Evolutionary conservation across 805 yeast species (phyloP), one percentile per base, ranked within the genome.

Genomic region (Lipomyces starkeyi): DNA sequence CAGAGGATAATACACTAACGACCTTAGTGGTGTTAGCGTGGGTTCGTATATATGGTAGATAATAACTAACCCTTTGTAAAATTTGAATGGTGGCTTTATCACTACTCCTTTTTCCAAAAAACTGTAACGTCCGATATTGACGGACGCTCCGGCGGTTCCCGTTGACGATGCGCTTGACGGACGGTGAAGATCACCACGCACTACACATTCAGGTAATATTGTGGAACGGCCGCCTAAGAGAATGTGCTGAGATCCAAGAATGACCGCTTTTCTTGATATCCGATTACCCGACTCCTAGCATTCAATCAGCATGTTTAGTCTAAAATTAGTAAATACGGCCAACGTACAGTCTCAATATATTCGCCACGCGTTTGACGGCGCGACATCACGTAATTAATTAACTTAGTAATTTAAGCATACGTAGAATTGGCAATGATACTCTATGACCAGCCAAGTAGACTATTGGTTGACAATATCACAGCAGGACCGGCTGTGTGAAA

Each of bases 61-160:
- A 58, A 17, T 14, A 22, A 37, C 64, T 11, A 22, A 68, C 70
- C 73, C 73, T 49, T 64, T 70, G 58, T 69, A 69, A 2, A 59
- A 14, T 52, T 70, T 70, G 40, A 58, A 59, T 3, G 83, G 79
- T 8, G 83, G 83, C 6, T 61, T 59, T n/a, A 80, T 58, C 14
- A 52, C 27, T 55, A 76, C 70, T 25, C 70, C 67, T 2, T 62
- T 62, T 25, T 70, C 74, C 6, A 81, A 57, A 6, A 75, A 62
- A 17, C 76, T 76, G 70, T 78, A 77, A 56, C 78, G 67, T 22
- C 83, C 83, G 47, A 81, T 71, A 27, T 76, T 76, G n/a, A 80
- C 59, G 9, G 71, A 59, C 20, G 64, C 69, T 9, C 60, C 37
- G 11, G 64, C 49, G 11, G 58, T 4, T 2, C 58, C 32, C 14